Conservation (phyloP, 2,329 filamentous ascomycete species). For the Tolypocladium ophioglossoides region DNA sequence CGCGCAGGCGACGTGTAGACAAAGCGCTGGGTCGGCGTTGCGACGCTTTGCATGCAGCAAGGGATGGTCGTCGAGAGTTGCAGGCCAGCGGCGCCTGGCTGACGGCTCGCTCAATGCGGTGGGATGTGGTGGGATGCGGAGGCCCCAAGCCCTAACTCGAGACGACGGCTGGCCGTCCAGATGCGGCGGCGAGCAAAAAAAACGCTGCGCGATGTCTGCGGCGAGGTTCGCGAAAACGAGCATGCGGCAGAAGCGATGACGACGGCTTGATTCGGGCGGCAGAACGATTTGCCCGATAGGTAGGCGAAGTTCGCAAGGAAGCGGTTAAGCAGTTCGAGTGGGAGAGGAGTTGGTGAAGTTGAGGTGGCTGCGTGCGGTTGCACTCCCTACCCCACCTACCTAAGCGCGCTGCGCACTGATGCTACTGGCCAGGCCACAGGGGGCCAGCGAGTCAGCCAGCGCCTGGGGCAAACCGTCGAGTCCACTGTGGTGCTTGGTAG, state of each 20-base stretch:
- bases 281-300: not conserved
- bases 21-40: not conserved
- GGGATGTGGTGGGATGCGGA: not conserved
- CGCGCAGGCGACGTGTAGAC: not conserved
- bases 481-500: not conserved
- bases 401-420: slow-evolving; percentile 24
- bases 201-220: not conserved
- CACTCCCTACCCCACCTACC: slow-evolving; percentile 10
- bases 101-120: not conserved
- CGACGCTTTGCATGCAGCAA: not conserved
- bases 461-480: slow-evolving; percentile 1
- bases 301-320: not conserved
- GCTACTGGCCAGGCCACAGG: slow-evolving; percentile 17
- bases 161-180: not conserved
- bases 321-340: not conserved
- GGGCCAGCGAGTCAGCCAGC: slow-evolving; percentile 18
- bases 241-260: not conserved
- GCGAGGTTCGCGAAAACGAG: not conserved
- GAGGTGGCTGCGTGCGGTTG: not conserved
- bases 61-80: not conserved
- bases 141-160: not conserved
- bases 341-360: not conserved
- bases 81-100: not conserved
- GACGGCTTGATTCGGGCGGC: not conserved
- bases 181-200: not conserved